Evolutionary conservation across 768 basidiomycete species (phyloP), one percentile per base, ranked within the genome.

Genomic region (Tremella yokohamensis): DNA sequence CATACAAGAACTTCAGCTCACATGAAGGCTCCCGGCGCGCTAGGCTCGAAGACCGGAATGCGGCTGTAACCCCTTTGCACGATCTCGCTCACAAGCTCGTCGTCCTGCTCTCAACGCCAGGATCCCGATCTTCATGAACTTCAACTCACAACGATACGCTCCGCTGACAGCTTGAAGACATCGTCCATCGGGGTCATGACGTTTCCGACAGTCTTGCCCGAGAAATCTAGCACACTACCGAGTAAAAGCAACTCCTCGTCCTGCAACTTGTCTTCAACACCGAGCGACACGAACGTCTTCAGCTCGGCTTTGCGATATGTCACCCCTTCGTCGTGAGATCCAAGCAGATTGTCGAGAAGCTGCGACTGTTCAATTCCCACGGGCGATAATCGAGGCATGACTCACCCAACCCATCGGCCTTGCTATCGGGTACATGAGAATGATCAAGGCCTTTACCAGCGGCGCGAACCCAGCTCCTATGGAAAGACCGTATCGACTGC

Each of bases 251-350:
- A 49, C 55, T 74, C 73, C n/a, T 68, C 73, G 18, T 70, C 70
- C 1, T 58, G 61, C 6, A 72, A 57, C 44, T 66, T 62, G 56
- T 73, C 69, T 49, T 70, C 71, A 15, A 75, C 64, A 6, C 70
- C 73, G 0, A 73, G 57, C 42, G 63, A 60, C 38, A 75, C 69
- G 47, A 75, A 75, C 0, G 69, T 68, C 57, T 75, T 75, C 1
- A 75, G 57, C 48, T 75, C 71, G 37, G 70, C 71, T 65, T 75
- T 75, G 8, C 71, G 60, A 44, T 75, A 75, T 6, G 70, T 70
- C 8, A 65, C 58, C 2, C 55, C 58, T 18, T 68, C 62, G 39
- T 65, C 65, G 34, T 70, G 63, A 16, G 65, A 58, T 0, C 73
- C 73, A 0, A 75, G 64, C 8, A 69, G 19, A 18, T 54, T 54